These are phyloP conservation scores for Casuarina cunninghamiana DNA, from an alignment of 306 rosid species.

Conservation along the genomic window DNA sequence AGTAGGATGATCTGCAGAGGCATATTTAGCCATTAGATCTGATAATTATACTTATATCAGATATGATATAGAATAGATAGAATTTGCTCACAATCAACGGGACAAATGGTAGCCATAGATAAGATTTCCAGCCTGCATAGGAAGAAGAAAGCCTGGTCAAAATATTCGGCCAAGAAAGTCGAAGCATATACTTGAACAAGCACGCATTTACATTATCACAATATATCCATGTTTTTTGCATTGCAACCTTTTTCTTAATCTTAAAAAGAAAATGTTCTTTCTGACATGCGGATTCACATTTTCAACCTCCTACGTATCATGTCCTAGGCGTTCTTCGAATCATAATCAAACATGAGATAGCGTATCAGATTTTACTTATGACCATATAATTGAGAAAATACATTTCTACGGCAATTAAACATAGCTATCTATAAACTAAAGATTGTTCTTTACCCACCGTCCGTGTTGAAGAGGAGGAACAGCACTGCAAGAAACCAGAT, in stretches of 20 bases:
- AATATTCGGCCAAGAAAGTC: background rate
- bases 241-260: no score
- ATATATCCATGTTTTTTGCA: no score
- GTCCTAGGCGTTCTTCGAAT: no score
- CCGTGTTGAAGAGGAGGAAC: conserved; percentile 71
- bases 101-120: conserved; percentile 77
- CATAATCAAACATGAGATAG: no score
- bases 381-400: no score
- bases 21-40: conserved; percentile 2
- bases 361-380: no score
- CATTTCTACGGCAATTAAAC: background rate
- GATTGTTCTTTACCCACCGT: conserved; percentile 42
- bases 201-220: no score
- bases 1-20: conserved; percentile 55
- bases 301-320: background rate
- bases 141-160: background rate
- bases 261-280: background rate
- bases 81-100: conserved; percentile 78
- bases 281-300: background rate
- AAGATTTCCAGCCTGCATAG: conserved; percentile 69
- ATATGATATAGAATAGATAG: background rate
- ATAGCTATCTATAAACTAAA: background rate
- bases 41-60: background rate
- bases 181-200: no score
- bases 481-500: conserved; percentile 81